phyloP scores from a whole-genome alignment of 352 stramenopile genomes.

The Phytopythium helicoides region DNA sequence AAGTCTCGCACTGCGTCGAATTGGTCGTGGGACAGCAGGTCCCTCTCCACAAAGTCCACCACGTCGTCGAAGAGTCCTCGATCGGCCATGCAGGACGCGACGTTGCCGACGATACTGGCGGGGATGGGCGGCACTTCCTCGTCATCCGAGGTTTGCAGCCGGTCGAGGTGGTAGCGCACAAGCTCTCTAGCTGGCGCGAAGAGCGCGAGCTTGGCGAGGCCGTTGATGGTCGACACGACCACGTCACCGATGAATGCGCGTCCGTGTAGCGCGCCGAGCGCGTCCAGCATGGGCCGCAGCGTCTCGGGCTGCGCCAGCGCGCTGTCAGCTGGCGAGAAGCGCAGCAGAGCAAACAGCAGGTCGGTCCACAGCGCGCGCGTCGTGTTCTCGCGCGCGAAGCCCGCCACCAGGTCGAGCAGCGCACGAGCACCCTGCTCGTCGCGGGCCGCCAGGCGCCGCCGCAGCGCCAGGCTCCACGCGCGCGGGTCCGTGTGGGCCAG shows the following conservation, averaged over 20 bases:
- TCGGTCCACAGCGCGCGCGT: conserved; percentile 66
- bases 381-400: conserved; percentile 43
- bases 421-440: conserved; percentile 47
- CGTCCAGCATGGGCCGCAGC: conserved; percentile 24
- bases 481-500: conserved; percentile 43
- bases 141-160: conserved; percentile 9
- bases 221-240: conserved; percentile 54
- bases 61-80: conserved; percentile 29
- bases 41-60: conserved; percentile 22
- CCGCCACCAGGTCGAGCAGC: conserved; percentile 47
- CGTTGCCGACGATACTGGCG: conserved; percentile 42
- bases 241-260: conserved; percentile 41
- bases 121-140: conserved; percentile 26
- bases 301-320: conserved; percentile 14
- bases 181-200: conserved; percentile 41
- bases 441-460: conserved; percentile 37
- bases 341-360: conserved; percentile 70
- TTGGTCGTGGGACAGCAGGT: conserved; percentile 30
- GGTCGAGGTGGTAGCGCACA: conserved; percentile 41
- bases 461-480: conserved; percentile 62
- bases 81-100: conserved; percentile 45
- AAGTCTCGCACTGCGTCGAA: conserved; percentile 33
- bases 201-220: conserved; percentile 68
- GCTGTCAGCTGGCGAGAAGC: conserved; percentile 23
- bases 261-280: conserved; percentile 33